These are phyloP conservation scores for Hypoxylon sp. DNA, from an alignment of 2,329 filamentous ascomycete species.

Conservation along the genomic window DNA sequence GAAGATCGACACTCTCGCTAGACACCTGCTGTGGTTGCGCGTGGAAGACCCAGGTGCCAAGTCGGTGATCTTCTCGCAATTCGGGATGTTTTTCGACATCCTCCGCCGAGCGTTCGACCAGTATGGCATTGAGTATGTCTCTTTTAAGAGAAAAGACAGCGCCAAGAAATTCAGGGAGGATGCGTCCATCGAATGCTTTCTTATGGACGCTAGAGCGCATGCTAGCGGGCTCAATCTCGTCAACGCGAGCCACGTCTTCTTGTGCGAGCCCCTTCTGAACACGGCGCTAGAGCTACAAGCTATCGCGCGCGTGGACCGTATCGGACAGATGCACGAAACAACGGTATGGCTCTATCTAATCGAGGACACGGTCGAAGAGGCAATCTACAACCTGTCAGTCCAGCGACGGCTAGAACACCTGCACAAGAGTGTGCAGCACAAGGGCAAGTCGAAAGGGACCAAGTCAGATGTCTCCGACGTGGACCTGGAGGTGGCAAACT, in stretches of 20 bases:
- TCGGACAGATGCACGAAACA: constrained; percentile 86
- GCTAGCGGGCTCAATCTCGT: constrained; percentile 90
- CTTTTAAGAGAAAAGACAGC: constrained; percentile 73
- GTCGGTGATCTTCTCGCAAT: constrained; percentile 92
- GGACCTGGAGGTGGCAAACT: constrained; percentile 82
- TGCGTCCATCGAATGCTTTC: constrained; percentile 77
- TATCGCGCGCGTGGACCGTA: constrained; percentile 92
- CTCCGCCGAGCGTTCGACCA: constrained; percentile 73
- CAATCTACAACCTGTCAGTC: constrained; percentile 88
- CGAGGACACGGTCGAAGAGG: constrained; percentile 89
- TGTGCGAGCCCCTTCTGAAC: constrained; percentile 93
- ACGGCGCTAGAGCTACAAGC: constrained; percentile 94
- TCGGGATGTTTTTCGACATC: constrained; percentile 70
- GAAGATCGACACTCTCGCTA: constrained; percentile 84
- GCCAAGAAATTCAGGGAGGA: constrained; percentile 81
- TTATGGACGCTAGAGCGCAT: constrained; percentile 88
- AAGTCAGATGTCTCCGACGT: constrained; percentile 62
- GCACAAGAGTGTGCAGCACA: constrained; percentile 51
- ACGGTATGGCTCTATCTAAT: constrained; percentile 96
- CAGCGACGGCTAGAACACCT: constrained; percentile 81
- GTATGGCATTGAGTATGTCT: constrained; percentile 76
- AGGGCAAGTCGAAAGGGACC: constrained; percentile 52
- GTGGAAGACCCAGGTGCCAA: constrained; percentile 86
- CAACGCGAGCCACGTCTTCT: constrained; percentile 91
- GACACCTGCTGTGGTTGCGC: constrained; percentile 87